A percentile compares a stretch with the other conserved stretches of the same genome.
phyloP scores from a whole-genome alignment of 2,329 filamentous ascomycete genomes.

The Emmonsiellopsis sp. region DNA sequence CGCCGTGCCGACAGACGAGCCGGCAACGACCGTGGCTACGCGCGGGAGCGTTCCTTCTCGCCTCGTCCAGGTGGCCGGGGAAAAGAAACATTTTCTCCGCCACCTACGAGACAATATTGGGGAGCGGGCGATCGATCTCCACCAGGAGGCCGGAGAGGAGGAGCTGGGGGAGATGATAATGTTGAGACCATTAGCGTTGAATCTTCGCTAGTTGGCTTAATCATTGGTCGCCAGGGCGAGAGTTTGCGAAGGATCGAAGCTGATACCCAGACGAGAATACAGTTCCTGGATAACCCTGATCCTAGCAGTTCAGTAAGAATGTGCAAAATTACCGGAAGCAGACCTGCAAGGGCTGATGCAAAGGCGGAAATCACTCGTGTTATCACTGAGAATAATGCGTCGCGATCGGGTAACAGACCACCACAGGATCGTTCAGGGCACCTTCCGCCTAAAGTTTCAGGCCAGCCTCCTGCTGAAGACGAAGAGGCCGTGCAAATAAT shows the following conservation, averaged over 20 bases:
- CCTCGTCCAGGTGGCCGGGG: constrained; percentile 50
- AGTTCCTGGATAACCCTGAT: constrained; percentile 73
- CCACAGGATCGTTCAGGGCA: neutral
- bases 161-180: constrained; percentile 52
- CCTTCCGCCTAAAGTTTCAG: constrained; percentile 4
- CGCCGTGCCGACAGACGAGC: constrained; percentile 56
- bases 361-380: constrained; percentile 78
- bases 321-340: constrained; percentile 74
- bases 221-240: constrained; percentile 84
- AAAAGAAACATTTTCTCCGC: constrained; percentile 50
- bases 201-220: constrained; percentile 75
- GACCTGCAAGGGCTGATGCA: constrained; percentile 63
- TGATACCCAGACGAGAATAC: constrained; percentile 74
- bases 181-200: constrained; percentile 80
- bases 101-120: constrained; percentile 40
- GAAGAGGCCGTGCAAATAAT: constrained; percentile 88
- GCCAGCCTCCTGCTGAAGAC: constrained; percentile 52
- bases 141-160: constrained; percentile 25
- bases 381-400: constrained; percentile 72
- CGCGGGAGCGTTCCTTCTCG: constrained; percentile 63
- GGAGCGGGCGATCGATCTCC: constrained; percentile 51
- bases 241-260: constrained; percentile 77
- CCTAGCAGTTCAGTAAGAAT: constrained; percentile 63
- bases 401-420: constrained; percentile 7
- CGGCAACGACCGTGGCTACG: constrained; percentile 46